Evolutionary conservation across 1,284 basidiomycete species (phyloP), one percentile per base, ranked within the genome.

Genomic region (Agaricales sp.): DNA sequence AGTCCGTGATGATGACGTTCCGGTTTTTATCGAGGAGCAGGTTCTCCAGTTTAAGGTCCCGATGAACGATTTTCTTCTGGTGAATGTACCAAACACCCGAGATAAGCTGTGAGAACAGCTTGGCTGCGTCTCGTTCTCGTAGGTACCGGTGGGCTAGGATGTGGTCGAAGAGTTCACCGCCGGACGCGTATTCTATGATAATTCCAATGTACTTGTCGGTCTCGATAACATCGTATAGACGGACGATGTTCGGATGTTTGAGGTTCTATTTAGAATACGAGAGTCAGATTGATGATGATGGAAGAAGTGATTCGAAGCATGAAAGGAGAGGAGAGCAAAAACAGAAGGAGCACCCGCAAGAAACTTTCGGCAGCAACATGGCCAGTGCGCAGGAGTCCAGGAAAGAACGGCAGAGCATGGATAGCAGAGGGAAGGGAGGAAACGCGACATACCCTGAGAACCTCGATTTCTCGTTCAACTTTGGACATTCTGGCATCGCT

Each of bases 121-220:
- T 92, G 58, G 90, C 87, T 1, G 96, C 96, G 61, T 98, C 94
- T 56, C 82, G 83, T 67, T 99, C 96, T 57, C 89, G 87, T 58
- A 99, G 82, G 64, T 96, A 98, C 45, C 94, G 88, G 67, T 98
- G 96, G 20, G 95, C 95, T 45, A 99, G 80, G 64, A 99, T 99
- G 68, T 98, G 92, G 68, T 99, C 96, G 65, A 99, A 99, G 16
- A 99, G 81, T 67, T 99, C 96, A 49, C 96, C 96, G 48, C 95
- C 94, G 1, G 92, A 94, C 37, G 95, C 96, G 63, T 96, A 99
- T 67, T 99, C 96, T 56, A 99, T 80, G 55, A 99, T 96, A 63
- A 99, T 99, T 38, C 96, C 96, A 58, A 99, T 98, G 71, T 98
- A 99, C 67, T 97, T 97, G 72, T 98, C 95, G 1, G 96, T 98